phyloP scores from a whole-genome alignment of 139 green algal species.

The Haematococcus sp. region DNA sequence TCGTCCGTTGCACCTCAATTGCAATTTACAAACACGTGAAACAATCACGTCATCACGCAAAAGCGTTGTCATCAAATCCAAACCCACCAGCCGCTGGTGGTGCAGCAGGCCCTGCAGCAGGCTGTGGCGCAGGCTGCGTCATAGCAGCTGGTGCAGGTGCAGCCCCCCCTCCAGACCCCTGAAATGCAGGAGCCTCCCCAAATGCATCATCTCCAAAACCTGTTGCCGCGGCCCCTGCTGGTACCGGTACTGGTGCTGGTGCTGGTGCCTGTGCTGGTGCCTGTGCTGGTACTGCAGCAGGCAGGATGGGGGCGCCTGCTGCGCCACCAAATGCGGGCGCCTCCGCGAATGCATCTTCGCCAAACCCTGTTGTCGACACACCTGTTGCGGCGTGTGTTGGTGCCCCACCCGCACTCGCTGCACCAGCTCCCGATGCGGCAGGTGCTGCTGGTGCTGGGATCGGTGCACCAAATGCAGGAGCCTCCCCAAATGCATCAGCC shows the following conservation, averaged over 20 bases:
- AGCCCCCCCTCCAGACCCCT: not conserved
- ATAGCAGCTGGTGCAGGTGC: not conserved
- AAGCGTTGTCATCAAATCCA: constrained; percentile 17
- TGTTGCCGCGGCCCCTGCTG: not conserved
- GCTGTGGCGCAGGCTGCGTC: not conserved
- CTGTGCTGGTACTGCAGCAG: too few relatives aligned
- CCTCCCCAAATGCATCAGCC: constrained; percentile 4
- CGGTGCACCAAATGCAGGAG: too few relatives aligned
- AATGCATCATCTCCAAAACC: too few relatives aligned
- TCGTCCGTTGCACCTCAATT: too few relatives aligned
- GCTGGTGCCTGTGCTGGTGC: too few relatives aligned
- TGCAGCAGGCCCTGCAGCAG: not conserved
- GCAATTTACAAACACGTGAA: too few relatives aligned
- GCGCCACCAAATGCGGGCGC: constrained; percentile 9
- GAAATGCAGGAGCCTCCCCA: not conserved
- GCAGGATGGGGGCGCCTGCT: too few relatives aligned
- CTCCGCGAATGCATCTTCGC: not conserved
- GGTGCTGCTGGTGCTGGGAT: too few relatives aligned
- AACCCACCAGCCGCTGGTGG: not conserved
- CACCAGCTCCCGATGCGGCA: too few relatives aligned
- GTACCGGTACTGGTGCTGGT: not conserved
- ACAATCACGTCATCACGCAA: not conserved
- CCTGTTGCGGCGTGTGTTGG: not conserved
- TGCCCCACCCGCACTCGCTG: too few relatives aligned
- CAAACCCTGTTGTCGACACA: not conserved